Conservation (phyloP, 2,329 filamentous ascomycete genomes). For the Ophioceras dolichostomum region DNA sequence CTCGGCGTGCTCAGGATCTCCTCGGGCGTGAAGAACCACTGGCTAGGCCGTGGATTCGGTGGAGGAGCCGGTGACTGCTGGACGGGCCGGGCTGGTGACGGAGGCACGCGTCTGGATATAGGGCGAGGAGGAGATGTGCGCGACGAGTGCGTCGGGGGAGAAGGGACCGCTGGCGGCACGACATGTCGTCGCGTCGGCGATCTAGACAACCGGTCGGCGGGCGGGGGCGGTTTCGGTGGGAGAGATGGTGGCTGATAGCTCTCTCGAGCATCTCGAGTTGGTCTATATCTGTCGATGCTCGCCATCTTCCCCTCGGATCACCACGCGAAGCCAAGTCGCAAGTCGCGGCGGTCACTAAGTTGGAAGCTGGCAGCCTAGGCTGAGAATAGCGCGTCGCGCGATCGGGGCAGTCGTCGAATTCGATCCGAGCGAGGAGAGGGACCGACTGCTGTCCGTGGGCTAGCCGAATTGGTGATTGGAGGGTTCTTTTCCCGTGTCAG, state of each 20-base stretch:
- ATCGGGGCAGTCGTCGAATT: no score
- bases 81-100: conserved; percentile 27
- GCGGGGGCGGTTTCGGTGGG: conserved; percentile 21
- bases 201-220: conserved; percentile 30
- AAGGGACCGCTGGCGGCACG: conserved; percentile 46
- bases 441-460: no score
- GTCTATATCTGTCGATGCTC: conserved; percentile 47
- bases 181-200: conserved; percentile 39
- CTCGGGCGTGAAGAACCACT: conserved; percentile 83
- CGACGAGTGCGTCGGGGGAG: conserved; percentile 43
- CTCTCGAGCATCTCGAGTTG: conserved; percentile 31
- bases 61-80: conserved; percentile 21
- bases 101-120: conserved; percentile 22
- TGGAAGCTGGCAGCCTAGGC: no score
- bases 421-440: no score
- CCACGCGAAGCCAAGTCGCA: no score
- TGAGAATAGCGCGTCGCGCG: no score
- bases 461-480: no score
- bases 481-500: no score
- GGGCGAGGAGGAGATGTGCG: conserved; percentile 42
- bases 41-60: conserved; percentile 25
- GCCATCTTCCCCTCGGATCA: no score
- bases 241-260: conserved; percentile 42
- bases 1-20: conserved; percentile 78
- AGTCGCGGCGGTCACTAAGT: no score